Conservation (phyloP, 2,329 filamentous ascomycete genomes). For the Sarocladium brachiariae region DNA sequence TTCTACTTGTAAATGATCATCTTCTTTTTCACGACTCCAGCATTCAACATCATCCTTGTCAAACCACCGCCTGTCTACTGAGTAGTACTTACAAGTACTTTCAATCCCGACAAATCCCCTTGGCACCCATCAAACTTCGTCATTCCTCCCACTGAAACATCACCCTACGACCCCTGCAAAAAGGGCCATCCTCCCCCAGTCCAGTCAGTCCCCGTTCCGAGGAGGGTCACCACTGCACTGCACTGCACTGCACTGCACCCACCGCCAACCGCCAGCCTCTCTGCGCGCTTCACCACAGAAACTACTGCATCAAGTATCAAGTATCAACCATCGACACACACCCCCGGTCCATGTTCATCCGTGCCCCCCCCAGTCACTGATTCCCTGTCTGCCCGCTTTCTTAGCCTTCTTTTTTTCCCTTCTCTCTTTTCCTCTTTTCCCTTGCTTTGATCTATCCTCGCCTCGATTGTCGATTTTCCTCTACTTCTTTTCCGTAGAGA, state of each 20-base stretch:
- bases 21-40: not conserved
- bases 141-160: constrained; percentile 9
- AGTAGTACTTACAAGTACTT: not conserved
- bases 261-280: not conserved
- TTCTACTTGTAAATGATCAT: too few species aligned
- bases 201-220: not conserved
- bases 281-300: not conserved
- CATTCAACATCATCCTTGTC: not conserved
- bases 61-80: not conserved
- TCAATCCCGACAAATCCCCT: not conserved
- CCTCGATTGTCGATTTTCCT: not conserved
- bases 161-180: constrained; percentile 1
- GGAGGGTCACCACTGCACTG: not conserved
- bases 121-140: constrained; percentile 1
- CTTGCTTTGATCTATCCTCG: not conserved
- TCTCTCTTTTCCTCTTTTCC: not conserved
- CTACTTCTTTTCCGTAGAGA: not conserved
- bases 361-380: not conserved
- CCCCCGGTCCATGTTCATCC: not conserved
- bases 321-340: not conserved
- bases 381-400: constrained; percentile 9
- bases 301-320: not conserved
- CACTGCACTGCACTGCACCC: not conserved
- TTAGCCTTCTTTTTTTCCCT: constrained; percentile 10
- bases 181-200: not conserved